These are phyloP conservation scores for Vanrija sp. DNA, from an alignment of 1,284 basidiomycete species.

Conservation along the genomic window DNA sequence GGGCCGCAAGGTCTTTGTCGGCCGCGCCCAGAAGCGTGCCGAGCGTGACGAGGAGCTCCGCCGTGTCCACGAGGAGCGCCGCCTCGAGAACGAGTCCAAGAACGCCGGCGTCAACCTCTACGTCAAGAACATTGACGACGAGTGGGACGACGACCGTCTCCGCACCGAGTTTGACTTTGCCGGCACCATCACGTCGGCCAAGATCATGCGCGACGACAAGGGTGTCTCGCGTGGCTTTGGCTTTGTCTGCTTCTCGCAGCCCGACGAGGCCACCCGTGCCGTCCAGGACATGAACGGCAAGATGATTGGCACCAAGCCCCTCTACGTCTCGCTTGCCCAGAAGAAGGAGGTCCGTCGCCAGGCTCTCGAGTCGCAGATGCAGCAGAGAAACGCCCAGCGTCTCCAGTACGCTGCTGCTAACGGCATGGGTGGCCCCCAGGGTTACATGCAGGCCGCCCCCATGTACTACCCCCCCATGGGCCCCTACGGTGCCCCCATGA, in stretches of 20 bases:
- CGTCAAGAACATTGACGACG: conserved; percentile 92
- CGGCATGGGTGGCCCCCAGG: conserved; percentile 66
- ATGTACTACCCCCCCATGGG: conserved; percentile 84
- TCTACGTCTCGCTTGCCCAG: conserved; percentile 98
- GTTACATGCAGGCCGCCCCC: conserved; percentile 70
- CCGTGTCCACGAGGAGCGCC: conserved; percentile 88
- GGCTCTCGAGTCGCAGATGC: conserved; percentile 97
- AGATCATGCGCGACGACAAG: conserved; percentile 98
- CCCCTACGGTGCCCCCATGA: conserved; percentile 54
- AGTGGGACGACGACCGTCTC: conserved; percentile 91
- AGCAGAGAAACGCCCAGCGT: conserved; percentile 83
- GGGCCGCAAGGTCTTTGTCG: conserved; percentile 90
- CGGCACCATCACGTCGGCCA: conserved; percentile 95
- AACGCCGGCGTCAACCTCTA: conserved; percentile 99
- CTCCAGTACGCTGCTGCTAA: conserved; percentile 88
- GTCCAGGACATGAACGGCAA: conserved; percentile 99
- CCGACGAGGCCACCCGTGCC: conserved; percentile 98
- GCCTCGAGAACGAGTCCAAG: conserved; percentile 97
- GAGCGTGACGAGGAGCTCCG: conserved; percentile 98
- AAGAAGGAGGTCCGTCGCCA: conserved; percentile 97
- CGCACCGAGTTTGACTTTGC: conserved; percentile 94
- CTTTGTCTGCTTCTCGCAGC: conserved; percentile 98
- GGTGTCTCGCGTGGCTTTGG: conserved; percentile 79
- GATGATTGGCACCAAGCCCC: conserved; percentile 97
- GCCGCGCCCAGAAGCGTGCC: conserved; percentile 96